Conservation (phyloP, 2,329 filamentous ascomycete species). For the Xenoacremonium recifei region DNA sequence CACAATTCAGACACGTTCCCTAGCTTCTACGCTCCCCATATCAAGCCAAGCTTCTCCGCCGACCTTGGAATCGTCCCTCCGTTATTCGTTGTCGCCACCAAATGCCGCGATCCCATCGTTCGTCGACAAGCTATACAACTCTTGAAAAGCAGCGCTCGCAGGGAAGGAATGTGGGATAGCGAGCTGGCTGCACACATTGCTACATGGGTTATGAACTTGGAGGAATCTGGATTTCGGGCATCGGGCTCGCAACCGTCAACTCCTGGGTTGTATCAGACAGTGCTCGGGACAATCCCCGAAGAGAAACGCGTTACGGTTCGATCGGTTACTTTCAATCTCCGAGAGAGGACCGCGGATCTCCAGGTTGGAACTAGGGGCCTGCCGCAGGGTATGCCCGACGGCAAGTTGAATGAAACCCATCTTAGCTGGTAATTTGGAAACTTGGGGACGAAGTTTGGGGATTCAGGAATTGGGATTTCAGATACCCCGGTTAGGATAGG, state of each 20-base stretch:
- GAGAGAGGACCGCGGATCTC: conserved; percentile 47
- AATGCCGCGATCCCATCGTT: conserved; percentile 57
- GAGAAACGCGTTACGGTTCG: conserved; percentile 56
- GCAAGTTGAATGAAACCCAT: conserved; percentile 44
- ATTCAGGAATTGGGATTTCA: too few species aligned
- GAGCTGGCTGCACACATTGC: conserved; percentile 55
- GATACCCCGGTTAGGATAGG: too few species aligned
- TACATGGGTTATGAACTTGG: conserved; percentile 53
- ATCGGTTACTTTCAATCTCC: conserved; percentile 56
- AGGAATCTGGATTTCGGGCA: conserved; percentile 45
- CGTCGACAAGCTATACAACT: conserved; percentile 62
- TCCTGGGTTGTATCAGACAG: conserved; percentile 4
- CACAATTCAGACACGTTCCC: conserved; percentile 35
- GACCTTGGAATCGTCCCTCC: conserved; percentile 64
- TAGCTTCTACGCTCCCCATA: conserved; percentile 47
- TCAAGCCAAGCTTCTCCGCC: conserved; percentile 62
- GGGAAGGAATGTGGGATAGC: conserved; percentile 71
- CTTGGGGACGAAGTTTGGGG: too few species aligned
- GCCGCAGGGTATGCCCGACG: conserved; percentile 44
- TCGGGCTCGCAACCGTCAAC: conserved; percentile 7
- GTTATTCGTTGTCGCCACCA: conserved; percentile 64
- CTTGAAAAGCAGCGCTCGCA: conserved; percentile 56
- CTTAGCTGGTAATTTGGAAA: conserved; percentile 54
- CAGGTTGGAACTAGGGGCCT: conserved; percentile 54
- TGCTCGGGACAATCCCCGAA: conserved; percentile 42